These are phyloP conservation scores for Hypoxylon perforatum DNA, from an alignment of 495 filamentous ascomycete species.

Conservation along the genomic window DNA sequence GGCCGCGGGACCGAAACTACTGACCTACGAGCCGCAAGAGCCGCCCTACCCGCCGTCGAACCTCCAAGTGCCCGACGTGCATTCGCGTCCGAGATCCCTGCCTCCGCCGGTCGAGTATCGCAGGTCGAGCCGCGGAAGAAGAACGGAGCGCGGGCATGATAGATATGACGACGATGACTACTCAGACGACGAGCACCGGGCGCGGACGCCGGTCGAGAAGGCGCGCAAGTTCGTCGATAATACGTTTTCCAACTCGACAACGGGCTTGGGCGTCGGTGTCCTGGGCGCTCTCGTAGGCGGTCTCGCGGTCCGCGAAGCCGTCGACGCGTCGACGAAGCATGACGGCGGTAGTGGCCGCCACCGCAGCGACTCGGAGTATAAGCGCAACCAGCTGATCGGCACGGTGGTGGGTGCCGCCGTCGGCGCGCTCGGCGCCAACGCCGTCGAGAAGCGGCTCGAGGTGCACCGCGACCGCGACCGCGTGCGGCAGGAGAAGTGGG, in stretches of 20 bases:
- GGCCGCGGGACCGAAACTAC: conserved; percentile 16
- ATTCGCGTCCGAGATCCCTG: conserved; percentile 38
- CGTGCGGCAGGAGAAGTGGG: conserved; percentile 46
- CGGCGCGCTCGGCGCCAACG: conserved; percentile 59
- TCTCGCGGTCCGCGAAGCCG: conserved; percentile 53
- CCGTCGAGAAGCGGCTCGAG: conserved; percentile 57
- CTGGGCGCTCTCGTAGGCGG: conserved; percentile 59
- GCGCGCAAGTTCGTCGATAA: conserved; percentile 45
- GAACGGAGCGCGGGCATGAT: conserved; percentile 18
- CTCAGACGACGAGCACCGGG: conserved; percentile 30
- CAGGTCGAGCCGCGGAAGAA: conserved; percentile 29
- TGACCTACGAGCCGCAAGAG: conserved; percentile 43
- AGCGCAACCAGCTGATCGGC: conserved; percentile 49
- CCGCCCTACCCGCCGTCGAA: conserved; percentile 21
- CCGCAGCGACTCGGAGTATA: conserved; percentile 27
- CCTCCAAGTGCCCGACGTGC: conserved; percentile 27
- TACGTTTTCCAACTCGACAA: conserved; percentile 51
- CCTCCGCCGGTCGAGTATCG: conserved; percentile 34
- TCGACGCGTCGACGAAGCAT: conserved; percentile 40
- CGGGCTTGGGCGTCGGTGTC: conserved; percentile 55
- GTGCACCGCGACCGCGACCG: conserved; percentile 37
- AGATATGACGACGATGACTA: conserved; percentile 30
- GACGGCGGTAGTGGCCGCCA: no score
- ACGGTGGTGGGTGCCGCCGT: conserved; percentile 59
- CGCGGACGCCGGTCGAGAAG: conserved; percentile 41